Evolutionary conservation across 805 yeast genomes (phyloP).

Genomic region (Lipomyces mesembrius): DNA sequence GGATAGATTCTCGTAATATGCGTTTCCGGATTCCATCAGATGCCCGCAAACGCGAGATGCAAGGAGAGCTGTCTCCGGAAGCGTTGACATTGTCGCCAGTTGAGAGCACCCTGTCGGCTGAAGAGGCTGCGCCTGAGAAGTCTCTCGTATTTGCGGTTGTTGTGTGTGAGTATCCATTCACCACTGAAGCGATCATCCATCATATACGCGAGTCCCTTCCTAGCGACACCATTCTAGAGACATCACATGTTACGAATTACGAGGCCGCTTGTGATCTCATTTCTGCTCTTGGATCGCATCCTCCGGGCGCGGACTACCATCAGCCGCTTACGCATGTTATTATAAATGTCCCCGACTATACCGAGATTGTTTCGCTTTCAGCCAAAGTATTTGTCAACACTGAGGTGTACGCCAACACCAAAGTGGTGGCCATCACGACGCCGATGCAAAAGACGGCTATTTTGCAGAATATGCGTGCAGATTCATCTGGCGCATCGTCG

Average conservation of each 20-base stretch:
- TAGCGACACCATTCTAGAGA: conserved; percentile 20
- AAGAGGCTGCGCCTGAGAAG: background rate
- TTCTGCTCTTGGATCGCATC: conserved; percentile 7
- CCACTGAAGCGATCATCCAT: conserved; percentile 42
- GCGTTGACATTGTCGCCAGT: background rate
- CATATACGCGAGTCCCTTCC: conserved; percentile 41
- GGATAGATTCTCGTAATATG: conserved; percentile 27
- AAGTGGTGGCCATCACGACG: conserved; percentile 36
- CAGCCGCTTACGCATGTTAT: conserved; percentile 43
- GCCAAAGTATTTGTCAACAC: conserved; percentile 26
- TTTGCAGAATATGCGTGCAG: conserved; percentile 30
- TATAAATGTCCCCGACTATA: conserved; percentile 39
- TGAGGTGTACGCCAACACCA: conserved; percentile 25
- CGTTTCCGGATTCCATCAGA: conserved; percentile 30
- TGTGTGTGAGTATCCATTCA: conserved; percentile 42
- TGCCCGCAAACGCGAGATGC: conserved; percentile 5
- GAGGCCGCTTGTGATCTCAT: conserved; percentile 26
- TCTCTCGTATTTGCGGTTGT: conserved; percentile 25
- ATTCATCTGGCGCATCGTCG: conserved; percentile 18
- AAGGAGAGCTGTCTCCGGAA: background rate
- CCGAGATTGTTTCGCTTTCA: conserved; percentile 34
- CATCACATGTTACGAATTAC: conserved; percentile 27
- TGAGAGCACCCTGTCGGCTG: background rate
- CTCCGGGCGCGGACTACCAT: conserved; percentile 4
- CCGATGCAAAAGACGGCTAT: conserved; percentile 40